Evolutionary conservation across 495 filamentous ascomycete species (phyloP).

Genomic region (Aspergillus baeticus): DNA sequence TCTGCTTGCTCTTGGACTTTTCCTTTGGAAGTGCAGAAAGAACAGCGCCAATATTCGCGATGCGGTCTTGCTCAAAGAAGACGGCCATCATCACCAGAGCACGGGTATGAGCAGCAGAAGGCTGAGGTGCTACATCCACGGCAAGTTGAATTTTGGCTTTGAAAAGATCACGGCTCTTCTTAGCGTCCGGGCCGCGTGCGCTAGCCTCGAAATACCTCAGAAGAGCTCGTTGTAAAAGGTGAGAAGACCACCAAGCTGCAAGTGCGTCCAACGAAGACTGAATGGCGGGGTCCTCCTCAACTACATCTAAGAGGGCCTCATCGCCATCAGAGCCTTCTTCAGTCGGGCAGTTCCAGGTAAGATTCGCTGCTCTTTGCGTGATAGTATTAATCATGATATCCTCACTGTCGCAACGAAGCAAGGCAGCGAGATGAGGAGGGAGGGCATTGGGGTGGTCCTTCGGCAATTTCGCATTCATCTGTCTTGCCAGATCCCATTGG

Average conservation of each 20-base stretch:
- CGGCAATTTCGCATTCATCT: slow-evolving; percentile 58
- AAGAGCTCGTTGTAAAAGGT: slow-evolving; percentile 70
- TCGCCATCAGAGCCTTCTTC: slow-evolving; percentile 58
- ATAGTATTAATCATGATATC: slow-evolving; percentile 75
- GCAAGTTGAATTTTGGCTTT: slow-evolving; percentile 65
- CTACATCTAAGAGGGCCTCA: slow-evolving; percentile 74
- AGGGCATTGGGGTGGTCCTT: slow-evolving; percentile 62
- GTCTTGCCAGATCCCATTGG: slow-evolving; percentile 78
- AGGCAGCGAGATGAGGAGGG: slow-evolving; percentile 68
- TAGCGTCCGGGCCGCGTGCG: slow-evolving; percentile 38
- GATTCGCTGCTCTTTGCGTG: slow-evolving; percentile 83
- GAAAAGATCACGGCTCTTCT: slow-evolving; percentile 43
- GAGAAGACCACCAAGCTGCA: slow-evolving; percentile 85
- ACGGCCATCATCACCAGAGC: slow-evolving; percentile 68
- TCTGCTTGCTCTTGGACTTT: slow-evolving; percentile 31
- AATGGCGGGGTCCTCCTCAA: slow-evolving; percentile 84
- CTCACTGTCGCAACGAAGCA: slow-evolving; percentile 75
- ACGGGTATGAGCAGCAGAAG: slow-evolving; percentile 71
- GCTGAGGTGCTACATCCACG: slow-evolving; percentile 71
- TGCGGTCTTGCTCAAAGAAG: slow-evolving; percentile 44
- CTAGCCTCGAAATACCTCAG: slow-evolving; percentile 56
- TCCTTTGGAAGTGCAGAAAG: slow-evolving; percentile 49
- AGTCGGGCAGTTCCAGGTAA: slow-evolving; percentile 83
- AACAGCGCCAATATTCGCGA: slow-evolving; percentile 48
- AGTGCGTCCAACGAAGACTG: slow-evolving; percentile 86